phyloP scores from a whole-genome alignment of 2,329 filamentous ascomycete species.

The Pezicula rhizophila region DNA sequence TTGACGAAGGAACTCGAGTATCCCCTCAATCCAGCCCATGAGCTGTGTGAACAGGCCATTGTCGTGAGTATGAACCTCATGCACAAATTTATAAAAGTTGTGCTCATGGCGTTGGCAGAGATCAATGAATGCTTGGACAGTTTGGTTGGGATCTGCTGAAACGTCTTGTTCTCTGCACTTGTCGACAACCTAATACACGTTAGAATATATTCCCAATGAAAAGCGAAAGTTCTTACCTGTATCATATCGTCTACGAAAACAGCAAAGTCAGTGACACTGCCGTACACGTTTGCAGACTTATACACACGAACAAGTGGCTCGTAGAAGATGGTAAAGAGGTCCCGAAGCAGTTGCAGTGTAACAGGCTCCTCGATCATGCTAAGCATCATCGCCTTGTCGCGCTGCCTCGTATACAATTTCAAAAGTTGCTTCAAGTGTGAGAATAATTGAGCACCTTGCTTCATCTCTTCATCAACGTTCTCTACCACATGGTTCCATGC shows the following conservation, averaged over 20 bases:
- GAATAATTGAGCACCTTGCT: constrained; percentile 84
- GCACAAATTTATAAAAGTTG: constrained; percentile 98
- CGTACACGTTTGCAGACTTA: constrained; percentile 98
- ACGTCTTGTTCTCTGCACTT: constrained; percentile 69
- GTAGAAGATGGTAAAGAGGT: constrained; percentile 98
- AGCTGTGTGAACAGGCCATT: constrained; percentile 93
- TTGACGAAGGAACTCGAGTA: constrained; percentile 84
- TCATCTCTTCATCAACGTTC: constrained; percentile 81
- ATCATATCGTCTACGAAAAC: constrained; percentile 91
- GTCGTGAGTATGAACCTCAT: constrained; percentile 95
- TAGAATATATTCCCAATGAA: constrained; percentile 6
- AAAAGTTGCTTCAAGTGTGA: constrained; percentile 91
- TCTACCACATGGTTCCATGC: constrained; percentile 95
- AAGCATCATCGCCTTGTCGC: constrained; percentile 97
- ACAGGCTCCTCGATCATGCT: constrained; percentile 91
- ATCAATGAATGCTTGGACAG: constrained; percentile 96
- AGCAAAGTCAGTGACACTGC: constrained; percentile 93
- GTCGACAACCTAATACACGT: constrained; percentile 49
- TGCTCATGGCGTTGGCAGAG: constrained; percentile 90
- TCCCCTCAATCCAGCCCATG: constrained; percentile 96
- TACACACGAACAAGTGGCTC: constrained; percentile 95
- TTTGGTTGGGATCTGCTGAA: constrained; percentile 94
- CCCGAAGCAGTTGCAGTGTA: constrained; percentile 92
- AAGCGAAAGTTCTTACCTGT: constrained; percentile 43
- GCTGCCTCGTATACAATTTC: constrained; percentile 83